These are phyloP conservation scores for Candida arabinofermentans DNA, from an alignment of 805 yeast species.

Conservation along the genomic window DNA sequence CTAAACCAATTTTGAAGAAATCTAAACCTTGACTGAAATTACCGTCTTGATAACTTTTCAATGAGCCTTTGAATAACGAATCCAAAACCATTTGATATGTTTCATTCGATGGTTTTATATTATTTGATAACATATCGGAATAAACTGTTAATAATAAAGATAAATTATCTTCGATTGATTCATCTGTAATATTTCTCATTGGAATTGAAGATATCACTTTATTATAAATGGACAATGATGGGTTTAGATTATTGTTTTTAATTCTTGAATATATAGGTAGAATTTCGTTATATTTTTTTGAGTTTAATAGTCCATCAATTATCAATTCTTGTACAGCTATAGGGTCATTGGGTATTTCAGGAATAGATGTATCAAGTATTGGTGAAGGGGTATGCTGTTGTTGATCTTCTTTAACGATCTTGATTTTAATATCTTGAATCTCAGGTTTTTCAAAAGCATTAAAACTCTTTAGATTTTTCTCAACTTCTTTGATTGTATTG, in stretches of 20 bases:
- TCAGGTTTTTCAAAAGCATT: not conserved
- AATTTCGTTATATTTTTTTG: conserved; percentile 31
- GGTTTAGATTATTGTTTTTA: conserved; percentile 36
- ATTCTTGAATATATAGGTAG: conserved; percentile 29
- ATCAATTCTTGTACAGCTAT: conserved; percentile 15
- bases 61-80: conserved; percentile 48
- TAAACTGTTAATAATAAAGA: conserved; percentile 63
- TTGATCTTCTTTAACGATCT: not conserved
- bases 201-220: conserved; percentile 52
- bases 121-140: conserved; percentile 56
- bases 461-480: not conserved
- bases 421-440: not conserved
- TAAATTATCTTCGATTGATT: conserved; percentile 54
- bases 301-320: conserved; percentile 20
- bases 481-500: not conserved
- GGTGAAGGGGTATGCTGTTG: not conserved
- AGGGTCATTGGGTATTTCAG: conserved; percentile 7
- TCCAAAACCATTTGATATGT: conserved; percentile 52
- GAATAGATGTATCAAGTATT: too few species aligned
- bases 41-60: conserved; percentile 34
- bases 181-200: conserved; percentile 45
- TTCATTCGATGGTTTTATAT: conserved; percentile 49
- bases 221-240: conserved; percentile 50
- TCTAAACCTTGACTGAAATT: conserved; percentile 39
- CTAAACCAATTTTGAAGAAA: conserved; percentile 48